Evolutionary conservation across 2,329 filamentous ascomycete genomes (phyloP).

Genomic region (Phyllosticta capitalensis): DNA sequence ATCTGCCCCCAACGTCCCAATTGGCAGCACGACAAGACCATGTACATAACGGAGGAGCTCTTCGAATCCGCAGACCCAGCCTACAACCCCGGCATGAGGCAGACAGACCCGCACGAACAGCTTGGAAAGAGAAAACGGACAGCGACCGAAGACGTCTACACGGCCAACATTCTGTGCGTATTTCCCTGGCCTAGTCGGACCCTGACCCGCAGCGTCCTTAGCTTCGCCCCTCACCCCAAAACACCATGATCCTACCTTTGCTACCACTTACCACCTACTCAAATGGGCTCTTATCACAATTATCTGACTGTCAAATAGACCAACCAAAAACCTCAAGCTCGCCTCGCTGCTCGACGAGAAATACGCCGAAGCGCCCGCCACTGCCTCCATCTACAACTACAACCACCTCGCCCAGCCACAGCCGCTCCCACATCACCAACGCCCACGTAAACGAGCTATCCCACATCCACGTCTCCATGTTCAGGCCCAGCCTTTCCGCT

Average conservation of each 20-base stretch:
- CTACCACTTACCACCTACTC: background rate
- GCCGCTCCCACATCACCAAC: background rate
- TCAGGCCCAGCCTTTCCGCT: background rate
- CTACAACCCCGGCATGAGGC: background rate
- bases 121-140: slow-evolving; percentile 7
- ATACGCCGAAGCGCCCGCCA: background rate
- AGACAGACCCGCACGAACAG: background rate
- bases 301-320: background rate
- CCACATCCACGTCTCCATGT: background rate
- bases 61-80: slow-evolving; percentile 1
- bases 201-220: background rate
- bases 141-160: slow-evolving; percentile 3
- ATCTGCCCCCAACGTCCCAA: background rate
- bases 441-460: background rate
- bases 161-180: background rate
- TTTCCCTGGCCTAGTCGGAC: background rate
- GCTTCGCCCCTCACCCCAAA: background rate
- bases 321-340: slow-evolving; percentile 7
- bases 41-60: slow-evolving; percentile 10
- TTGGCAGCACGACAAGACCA: background rate
- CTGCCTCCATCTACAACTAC: background rate
- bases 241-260: background rate
- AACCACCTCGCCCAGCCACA: background rate
- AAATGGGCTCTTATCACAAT: background rate
- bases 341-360: background rate